Base-by-base conservation (phyloP, 2,329 filamentous ascomycete genomes). In the Sporothrix schenckii region DNA sequence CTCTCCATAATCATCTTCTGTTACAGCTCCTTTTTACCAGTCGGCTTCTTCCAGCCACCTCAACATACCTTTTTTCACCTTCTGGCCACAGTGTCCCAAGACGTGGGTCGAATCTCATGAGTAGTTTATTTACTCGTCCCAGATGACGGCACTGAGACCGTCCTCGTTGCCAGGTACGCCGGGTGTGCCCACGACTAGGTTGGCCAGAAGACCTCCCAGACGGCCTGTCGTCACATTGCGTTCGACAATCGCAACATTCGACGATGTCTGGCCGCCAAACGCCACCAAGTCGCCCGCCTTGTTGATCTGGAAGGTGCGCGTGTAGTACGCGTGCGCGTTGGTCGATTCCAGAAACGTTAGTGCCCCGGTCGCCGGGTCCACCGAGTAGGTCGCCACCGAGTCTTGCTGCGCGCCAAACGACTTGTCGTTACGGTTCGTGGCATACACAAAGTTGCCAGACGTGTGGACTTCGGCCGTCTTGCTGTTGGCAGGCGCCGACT, bases 241-340 rank as follows among this genome's bases (percentile, higher is more conserved):
- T 71, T 79, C 77, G 34, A 89, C 80, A 47, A 92, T 83, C 2
- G 83, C 85, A 0, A 92, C 85, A 27, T 83, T 86, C 16, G 84
- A 82, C 53, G 83, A 86, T 2, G 84, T 83, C 79, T 91, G 88
- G 30, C 90, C 84, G 0, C 85, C 89, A 52, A 92, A 83, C 0
- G 89, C 89, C 1, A 91, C 83, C 72, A 89, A 74, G 58, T 84
- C 81, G 0, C 89, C 89, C 0, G 83, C 83, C 52, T 81, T 82
- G 75, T 89, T 91, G 69, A 90, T 80, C 27, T 82, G 81, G 76
- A 91, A 89, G 1, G 88, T 89, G 1, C 90, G 82, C 0, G 90
- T 89, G 74, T 85, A 88, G 70, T 80, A 83, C 0, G 89, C 86
- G 72, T 86, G 85, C 1, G 87, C 83, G 30, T 87, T 86, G 1